Base-by-base conservation (phyloP, 495 filamentous ascomycete genomes). In the Bathelium albidoporum region DNA sequence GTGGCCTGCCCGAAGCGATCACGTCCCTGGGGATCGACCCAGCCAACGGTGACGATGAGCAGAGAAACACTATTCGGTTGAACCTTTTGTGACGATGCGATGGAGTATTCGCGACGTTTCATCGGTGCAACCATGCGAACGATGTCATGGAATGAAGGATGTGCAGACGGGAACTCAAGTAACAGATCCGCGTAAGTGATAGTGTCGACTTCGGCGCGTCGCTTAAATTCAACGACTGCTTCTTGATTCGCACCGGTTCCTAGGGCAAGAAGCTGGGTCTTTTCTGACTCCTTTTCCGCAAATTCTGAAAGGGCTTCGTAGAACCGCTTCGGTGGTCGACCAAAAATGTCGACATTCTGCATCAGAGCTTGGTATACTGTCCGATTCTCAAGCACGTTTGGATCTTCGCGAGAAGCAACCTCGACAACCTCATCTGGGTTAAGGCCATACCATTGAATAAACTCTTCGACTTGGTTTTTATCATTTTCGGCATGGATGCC, bases 71-170 rank as follows among this genome's bases (percentile, higher is more conserved):
- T 85, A 66, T 80, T 89, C 1, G 94, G 92, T 2, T 88, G 89
- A 7, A 95, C 92, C 66, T 90, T 90, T 77, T 97, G 94, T 59
- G 89, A 90, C 11, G 93, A 97, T 32, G 94, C 95, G 68, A 98
- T 97, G 26, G 89, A 95, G 84, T 98, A 98, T 75, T 98, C 94
- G 61, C 94, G 85, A 59, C 94, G 89, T 82, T 97, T 98, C 78
- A 96, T 83, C 9, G 94, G 95, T 59, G 81, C 83, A 59, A 98
- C 87, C 61, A 98, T 89, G 67, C 87, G 87, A 60, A 89, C 86
- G 64, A 98, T 88, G 71, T 98, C 92, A 70, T 91, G 85, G 83
- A 97, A 95, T 63, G 80, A 78, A 2, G 93, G 94, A 71, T 87
- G 92, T 18, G 94, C 95, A 34, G 91, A 96, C 29, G 83, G 82